These are phyloP conservation scores for Bipolaris victoriae DNA, from an alignment of 2,329 filamentous ascomycete species.

Conservation along the genomic window DNA sequence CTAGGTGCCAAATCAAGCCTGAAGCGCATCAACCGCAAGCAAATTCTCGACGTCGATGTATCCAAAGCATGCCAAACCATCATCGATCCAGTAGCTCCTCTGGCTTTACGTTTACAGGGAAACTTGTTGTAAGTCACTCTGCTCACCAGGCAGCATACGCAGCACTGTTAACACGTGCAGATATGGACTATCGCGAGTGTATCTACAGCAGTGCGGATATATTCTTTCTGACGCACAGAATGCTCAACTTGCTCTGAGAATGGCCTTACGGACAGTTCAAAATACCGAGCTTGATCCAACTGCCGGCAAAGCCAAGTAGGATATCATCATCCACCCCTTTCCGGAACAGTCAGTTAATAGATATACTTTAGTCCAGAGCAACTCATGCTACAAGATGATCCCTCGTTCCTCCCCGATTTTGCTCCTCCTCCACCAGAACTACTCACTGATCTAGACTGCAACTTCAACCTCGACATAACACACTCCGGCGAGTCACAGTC, in stretches of 20 bases:
- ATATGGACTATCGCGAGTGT: conserved; percentile 79
- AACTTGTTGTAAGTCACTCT: conserved; percentile 70
- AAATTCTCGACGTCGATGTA: conserved; percentile 87
- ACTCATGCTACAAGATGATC: conserved; percentile 81
- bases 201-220: conserved; percentile 84
- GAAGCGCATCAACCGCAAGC: conserved; percentile 79
- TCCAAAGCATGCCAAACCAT: conserved; percentile 89
- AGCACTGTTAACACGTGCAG: conserved; percentile 29
- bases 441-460: conserved; percentile 53
- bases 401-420: conserved; percentile 74
- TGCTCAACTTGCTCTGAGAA: conserved; percentile 74
- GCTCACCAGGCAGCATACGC: not conserved
- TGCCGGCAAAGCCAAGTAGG: conserved; percentile 74
- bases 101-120: conserved; percentile 88
- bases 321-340: not conserved
- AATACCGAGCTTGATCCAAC: conserved; percentile 70
- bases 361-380: conserved; percentile 68
- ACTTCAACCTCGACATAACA: conserved; percentile 43
- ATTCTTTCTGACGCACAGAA: conserved; percentile 80
- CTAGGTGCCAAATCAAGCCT: conserved; percentile 74
- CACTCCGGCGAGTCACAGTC: conserved; percentile 48
- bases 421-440: conserved; percentile 65
- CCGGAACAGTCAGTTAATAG: conserved; percentile 10
- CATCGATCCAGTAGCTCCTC: conserved; percentile 79
- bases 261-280: conserved; percentile 65